Percentiles rank a stretch among this genome's conserved stretches.
Conservation (phyloP, 176 grass and related monocot species). For the Coix lacrymajobi region DNA sequence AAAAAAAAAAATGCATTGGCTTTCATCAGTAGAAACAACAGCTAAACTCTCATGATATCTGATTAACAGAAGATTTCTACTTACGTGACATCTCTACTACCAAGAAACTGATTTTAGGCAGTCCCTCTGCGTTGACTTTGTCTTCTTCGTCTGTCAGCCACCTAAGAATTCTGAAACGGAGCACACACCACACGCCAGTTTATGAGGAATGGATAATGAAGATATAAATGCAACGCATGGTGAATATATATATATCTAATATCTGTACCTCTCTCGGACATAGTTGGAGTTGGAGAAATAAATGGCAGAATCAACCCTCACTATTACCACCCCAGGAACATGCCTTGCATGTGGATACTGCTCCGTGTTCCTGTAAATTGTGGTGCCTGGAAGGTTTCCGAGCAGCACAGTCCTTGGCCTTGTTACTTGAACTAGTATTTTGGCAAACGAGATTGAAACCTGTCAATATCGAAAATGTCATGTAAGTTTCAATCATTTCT, state of each 20-base stretch:
- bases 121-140: slow-evolving; percentile 30
- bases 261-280: slow-evolving; percentile 70
- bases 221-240: not conserved
- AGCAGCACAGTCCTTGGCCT: slow-evolving; percentile 80
- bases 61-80: not conserved
- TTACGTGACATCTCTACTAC: slow-evolving; percentile 94
- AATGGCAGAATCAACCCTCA: slow-evolving; percentile 89
- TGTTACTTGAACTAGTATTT: slow-evolving; percentile 98
- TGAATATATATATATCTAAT: slow-evolving; percentile 6
- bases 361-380: slow-evolving; percentile 73
- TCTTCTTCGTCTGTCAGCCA: slow-evolving; percentile 84
- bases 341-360: slow-evolving; percentile 89
- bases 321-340: slow-evolving; percentile 66
- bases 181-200: not conserved
- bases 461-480: slow-evolving; percentile 20
- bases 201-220: not conserved
- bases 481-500: slow-evolving; percentile 9
- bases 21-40: not conserved
- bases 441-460: slow-evolving; percentile 86
- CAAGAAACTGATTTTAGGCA: slow-evolving; percentile 62
- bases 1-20: not conserved
- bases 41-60: not conserved
- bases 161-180: slow-evolving; percentile 70
- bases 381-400: slow-evolving; percentile 86
- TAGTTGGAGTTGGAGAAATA: slow-evolving; percentile 99